Evolutionary conservation across 176 grass and related monocot species (phyloP), one percentile per base, ranked within the genome.

Genomic region (Pontederia crassipes): DNA sequence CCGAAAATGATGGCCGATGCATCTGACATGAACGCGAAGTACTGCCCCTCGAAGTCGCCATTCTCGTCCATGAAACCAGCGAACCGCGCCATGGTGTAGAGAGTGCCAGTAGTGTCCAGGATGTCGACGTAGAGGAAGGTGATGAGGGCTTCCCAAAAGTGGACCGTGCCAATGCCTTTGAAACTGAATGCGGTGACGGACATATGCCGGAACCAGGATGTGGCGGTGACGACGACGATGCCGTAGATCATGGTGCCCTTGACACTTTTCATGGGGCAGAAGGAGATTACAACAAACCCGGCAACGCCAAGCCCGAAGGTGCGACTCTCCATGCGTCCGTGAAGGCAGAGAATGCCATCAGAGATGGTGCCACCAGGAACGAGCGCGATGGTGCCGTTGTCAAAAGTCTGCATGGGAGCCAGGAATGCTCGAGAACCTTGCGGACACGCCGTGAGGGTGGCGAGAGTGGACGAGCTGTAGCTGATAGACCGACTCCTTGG

Each of bases 71-170:
- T 14, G 61, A 11, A 48, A 46, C 61, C 61, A 1, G 61, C 61
- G 45, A 63, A 63, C 9, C 61, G 45, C n/a, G 61, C 61, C 61
- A 63, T 48, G 45, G 45, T 47, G 61, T 63, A 63, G 61, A 63
- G 61, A n/a, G 40, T 63, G 2, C 61, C 61, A 3, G 45, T 63
- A 15, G 61, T 47, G 61, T 63, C 61, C 9, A 63, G 61, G 45
- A 63, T 46, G 61, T 63, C 61, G 45, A 63, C 35, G 61, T 63
- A 63, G 61, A 63, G 61, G 35, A 63, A 63, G 16, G 61, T 63
- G 4, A 63, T 8, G 61, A 63, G 61, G 9, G 61, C 61, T 35
- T 63, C 61, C 61, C 61, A 63, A 10, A 63, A 63, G 61, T 46
- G 32, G 6, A 2, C 61, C 12, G 61, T 63, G 15, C 45, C 45